A percentile compares a stretch with the other conserved stretches of the same genome.
Conservation (phyloP, 208 protist species). For the Naegleria lovaniensis region DNA sequence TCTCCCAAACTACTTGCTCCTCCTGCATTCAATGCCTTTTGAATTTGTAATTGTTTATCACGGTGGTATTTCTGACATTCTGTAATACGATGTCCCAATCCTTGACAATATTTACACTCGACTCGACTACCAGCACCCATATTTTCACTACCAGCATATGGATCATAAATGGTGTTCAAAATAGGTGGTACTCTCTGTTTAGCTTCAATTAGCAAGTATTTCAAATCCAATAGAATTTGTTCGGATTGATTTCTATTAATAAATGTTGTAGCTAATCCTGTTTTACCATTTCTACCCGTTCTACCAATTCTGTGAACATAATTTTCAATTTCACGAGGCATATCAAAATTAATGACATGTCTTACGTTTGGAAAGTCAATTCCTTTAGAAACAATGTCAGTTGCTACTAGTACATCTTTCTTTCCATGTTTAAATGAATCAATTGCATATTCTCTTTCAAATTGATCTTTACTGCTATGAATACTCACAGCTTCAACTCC, state of each 20-base stretch:
- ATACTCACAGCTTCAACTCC: slow-evolving; percentile 59
- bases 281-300: slow-evolving; percentile 79
- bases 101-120: slow-evolving; percentile 72
- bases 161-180: slow-evolving; percentile 37
- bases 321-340: slow-evolving; percentile 80
- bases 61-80: slow-evolving; percentile 61
- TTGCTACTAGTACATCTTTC: slow-evolving; percentile 77
- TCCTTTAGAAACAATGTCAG: slow-evolving; percentile 64
- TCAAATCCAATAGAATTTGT: slow-evolving; percentile 73
- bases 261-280: slow-evolving; percentile 62
- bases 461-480: slow-evolving; percentile 55
- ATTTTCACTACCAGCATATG: background rate
- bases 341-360: slow-evolving; percentile 90
- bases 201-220: slow-evolving; percentile 77
- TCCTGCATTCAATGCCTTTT: background rate
- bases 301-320: slow-evolving; percentile 74
- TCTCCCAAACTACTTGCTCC: too few species aligned
- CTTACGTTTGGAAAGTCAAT: slow-evolving; percentile 83
- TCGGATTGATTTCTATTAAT: slow-evolving; percentile 49
- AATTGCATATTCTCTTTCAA: slow-evolving; percentile 23
- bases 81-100: slow-evolving; percentile 65
- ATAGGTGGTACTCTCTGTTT: slow-evolving; percentile 59
- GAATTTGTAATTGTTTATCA: slow-evolving; percentile 1
- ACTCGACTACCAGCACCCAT: background rate
- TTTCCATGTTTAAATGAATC: slow-evolving; percentile 45